Percentiles rank a stretch among this genome's conserved stretches.
phyloP scores from a whole-genome alignment of 306 rosid genomes.

The Glycine latifolia region DNA sequence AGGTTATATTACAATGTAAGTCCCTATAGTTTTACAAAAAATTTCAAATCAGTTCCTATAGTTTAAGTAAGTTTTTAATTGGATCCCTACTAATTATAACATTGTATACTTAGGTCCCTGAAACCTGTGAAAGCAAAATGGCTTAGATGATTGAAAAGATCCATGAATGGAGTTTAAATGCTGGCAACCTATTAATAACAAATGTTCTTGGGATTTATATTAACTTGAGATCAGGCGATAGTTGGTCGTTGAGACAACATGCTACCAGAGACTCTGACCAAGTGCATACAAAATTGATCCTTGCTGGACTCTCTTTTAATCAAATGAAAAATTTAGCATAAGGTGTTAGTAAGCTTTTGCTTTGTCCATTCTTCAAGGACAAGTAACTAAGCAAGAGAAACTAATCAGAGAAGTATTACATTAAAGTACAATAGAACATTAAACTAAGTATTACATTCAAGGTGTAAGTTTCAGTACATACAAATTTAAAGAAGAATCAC shows the following conservation, averaged over 20 bases:
- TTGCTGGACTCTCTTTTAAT: background rate
- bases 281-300: background rate
- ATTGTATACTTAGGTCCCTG: background rate
- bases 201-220: background rate
- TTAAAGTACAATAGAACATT: no score
- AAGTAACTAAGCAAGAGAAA: background rate
- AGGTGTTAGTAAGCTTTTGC: conserved; percentile 1
- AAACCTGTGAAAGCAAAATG: background rate
- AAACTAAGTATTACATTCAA: no score
- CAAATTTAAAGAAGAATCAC: background rate
- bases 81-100: background rate
- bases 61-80: background rate
- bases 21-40: background rate
- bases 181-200: background rate
- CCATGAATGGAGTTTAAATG: background rate
- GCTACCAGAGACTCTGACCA: background rate
- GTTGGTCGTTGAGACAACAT: background rate
- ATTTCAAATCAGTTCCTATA: background rate
- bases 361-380: background rate
- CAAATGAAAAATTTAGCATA: conserved; percentile 5
- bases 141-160: conserved; percentile 6
- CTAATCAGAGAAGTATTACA: background rate
- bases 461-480: conserved; percentile 10
- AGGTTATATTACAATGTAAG: background rate
- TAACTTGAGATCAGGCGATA: background rate